phyloP scores from a whole-genome alignment of 2,329 filamentous ascomycete genomes.

The Sporothrix euskadiensis region DNA sequence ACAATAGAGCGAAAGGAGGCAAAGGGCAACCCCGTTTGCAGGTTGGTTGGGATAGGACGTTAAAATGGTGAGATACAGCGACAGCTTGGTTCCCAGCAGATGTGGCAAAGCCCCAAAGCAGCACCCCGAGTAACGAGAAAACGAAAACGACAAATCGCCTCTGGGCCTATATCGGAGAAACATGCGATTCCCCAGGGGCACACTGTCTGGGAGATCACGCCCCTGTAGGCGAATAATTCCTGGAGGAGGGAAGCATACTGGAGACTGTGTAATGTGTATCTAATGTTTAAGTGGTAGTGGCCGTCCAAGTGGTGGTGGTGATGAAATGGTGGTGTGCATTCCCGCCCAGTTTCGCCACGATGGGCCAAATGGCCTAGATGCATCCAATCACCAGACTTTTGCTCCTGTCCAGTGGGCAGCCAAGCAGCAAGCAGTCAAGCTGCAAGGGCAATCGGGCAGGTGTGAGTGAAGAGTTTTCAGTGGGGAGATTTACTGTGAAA shows the following conservation, averaged over 20 bases:
- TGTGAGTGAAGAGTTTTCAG: background rate
- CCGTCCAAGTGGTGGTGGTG: background rate
- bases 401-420: background rate
- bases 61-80: background rate
- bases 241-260: background rate
- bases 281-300: background rate
- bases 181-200: background rate
- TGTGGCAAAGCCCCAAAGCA: background rate
- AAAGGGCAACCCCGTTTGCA: background rate
- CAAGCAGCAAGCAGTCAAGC: background rate
- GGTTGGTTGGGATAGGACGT: background rate
- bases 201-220: background rate
- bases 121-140: background rate
- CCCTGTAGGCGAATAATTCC: background rate
- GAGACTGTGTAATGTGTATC: background rate
- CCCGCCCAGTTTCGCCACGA: constrained; percentile 1
- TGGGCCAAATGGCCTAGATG: constrained; percentile 1
- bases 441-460: background rate
- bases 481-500: background rate
- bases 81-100: background rate
- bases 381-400: background rate
- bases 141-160: background rate
- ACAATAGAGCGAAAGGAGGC: background rate
- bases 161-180: background rate
- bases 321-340: background rate